Evolutionary conservation across 345 rosid genomes (phyloP).

Genomic region (Sonneratia caseolaris): DNA sequence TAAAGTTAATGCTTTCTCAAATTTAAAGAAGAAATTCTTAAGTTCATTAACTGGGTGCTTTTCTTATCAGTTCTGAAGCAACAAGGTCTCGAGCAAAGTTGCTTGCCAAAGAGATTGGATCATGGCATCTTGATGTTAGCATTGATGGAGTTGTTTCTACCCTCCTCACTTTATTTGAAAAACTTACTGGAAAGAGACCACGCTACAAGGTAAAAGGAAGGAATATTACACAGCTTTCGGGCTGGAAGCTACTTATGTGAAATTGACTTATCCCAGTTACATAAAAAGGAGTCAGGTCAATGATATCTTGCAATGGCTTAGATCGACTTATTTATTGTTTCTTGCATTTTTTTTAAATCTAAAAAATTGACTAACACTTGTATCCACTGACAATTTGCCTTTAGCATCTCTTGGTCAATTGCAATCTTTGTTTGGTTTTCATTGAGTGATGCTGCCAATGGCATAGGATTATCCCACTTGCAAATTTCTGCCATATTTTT

Average conservation of each 20-base stretch:
- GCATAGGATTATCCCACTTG: background rate
- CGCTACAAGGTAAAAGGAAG: slow-evolving; percentile 53
- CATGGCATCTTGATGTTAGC: slow-evolving; percentile 86
- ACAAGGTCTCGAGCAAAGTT: slow-evolving; percentile 67
- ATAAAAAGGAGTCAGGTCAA: background rate
- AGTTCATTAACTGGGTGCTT: slow-evolving; percentile 2
- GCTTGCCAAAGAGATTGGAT: slow-evolving; percentile 81
- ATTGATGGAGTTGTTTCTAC: slow-evolving; percentile 86
- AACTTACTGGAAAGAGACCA: slow-evolving; percentile 76
- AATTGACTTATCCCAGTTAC: background rate
- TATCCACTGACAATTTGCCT: background rate
- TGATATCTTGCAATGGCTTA: background rate
- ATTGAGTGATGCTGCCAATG: background rate
- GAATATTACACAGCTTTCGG: background rate
- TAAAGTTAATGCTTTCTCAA: background rate
- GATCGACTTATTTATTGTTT: no score
- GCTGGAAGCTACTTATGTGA: background rate
- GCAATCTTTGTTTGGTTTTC: background rate
- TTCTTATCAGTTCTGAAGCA: slow-evolving; percentile 52
- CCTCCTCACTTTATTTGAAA: slow-evolving; percentile 61
- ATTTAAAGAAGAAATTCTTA: no score
- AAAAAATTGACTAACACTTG: background rate
- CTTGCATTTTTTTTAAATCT: background rate
- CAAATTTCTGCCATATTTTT: no score
- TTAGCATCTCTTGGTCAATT: background rate